Percentiles rank a stretch among this genome's conserved stretches.
These are phyloP conservation scores for Geranium rotundifolium DNA, from an alignment of 345 rosid species.

Conservation along the genomic window DNA sequence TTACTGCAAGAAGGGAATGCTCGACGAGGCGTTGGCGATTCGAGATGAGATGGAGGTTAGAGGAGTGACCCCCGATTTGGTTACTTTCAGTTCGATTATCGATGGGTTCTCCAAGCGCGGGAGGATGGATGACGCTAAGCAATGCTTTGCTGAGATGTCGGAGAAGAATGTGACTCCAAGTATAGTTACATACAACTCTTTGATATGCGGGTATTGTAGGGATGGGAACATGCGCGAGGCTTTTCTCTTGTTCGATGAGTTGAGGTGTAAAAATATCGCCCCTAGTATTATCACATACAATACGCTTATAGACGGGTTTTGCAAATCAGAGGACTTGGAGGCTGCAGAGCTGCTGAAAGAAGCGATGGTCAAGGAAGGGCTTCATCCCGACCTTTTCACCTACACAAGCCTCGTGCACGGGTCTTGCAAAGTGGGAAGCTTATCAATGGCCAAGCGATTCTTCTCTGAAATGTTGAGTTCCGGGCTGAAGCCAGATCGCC, in stretches of 20 bases:
- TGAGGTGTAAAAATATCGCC: conserved; percentile 25
- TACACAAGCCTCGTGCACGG: conserved; percentile 56
- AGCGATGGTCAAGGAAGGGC: conserved; percentile 36
- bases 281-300: conserved; percentile 52
- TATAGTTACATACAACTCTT: conserved; percentile 55
- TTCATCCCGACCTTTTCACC: conserved; percentile 51
- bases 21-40: conserved; percentile 38
- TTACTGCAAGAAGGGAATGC: conserved; percentile 42
- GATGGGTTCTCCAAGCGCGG: conserved; percentile 38
- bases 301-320: conserved; percentile 54
- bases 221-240: conserved; percentile 44
- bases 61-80: conserved; percentile 30
- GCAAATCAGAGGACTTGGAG: conserved; percentile 44
- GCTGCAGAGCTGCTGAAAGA: conserved; percentile 49
- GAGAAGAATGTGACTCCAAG: conserved; percentile 36
- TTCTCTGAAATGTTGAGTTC: conserved; percentile 46
- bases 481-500: conserved; percentile 45
- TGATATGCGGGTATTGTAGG: conserved; percentile 52
- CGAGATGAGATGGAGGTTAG: conserved; percentile 37
- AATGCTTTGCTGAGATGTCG: conserved; percentile 28
- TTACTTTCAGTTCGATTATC: conserved; percentile 40
- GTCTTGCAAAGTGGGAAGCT: conserved; percentile 39
- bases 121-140: conserved; percentile 41
- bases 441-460: conserved; percentile 32
- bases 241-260: conserved; percentile 48